Evolutionary conservation across 352 stramenopile genomes (phyloP), one percentile per base, ranked within the genome.

Genomic region (Phytophthora aleatoria): DNA sequence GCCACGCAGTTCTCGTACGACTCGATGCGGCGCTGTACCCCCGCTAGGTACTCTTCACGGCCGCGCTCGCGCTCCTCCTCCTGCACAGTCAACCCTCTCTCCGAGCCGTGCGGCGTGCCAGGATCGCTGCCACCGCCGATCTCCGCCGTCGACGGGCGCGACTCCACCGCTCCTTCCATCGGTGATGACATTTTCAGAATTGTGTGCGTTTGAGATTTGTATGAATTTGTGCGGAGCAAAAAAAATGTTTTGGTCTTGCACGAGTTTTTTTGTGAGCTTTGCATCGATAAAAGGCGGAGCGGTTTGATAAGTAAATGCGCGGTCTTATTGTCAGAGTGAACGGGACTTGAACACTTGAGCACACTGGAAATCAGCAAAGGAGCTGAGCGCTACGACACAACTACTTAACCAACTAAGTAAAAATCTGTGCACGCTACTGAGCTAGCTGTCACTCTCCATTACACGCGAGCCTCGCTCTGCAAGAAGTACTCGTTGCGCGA

Each of bases 401-500:
- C 26, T 53, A 20, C 20, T 20, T 20, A 57, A 55, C n/a, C 39
- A 45, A 26, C 41, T 28, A 53, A 50, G 50, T 33, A 30, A 5
- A 60, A 35, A 50, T 60, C 16, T 24, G 27, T 13, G 20, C 12
- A 38, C 44, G 20, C 13, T 41, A 38, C 15, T 43, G 16, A 24
- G 27, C 26, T 49, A 44, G 4, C 27, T 60, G 41, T 9, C 27
- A 27, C 10, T 42, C 13, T 33, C 24, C 16, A 61, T 66, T 50
- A 85, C 3, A 61, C 67, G 16, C 66, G 68, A 4, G 48, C 50
- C 28, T 77, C 67, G 43, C 76, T 74, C 48, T 77, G 76, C 30
- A 75, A 39, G 59, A 88, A 85, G 52, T 88, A 85, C 13, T 84
- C 82, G 66, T 92, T 90, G 31, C 83, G 79, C n/a, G 71, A 63